Evolutionary conservation across 1,284 basidiomycete species (phyloP), one percentile per base, ranked within the genome.

Genomic region (Puccinia triticina): DNA sequence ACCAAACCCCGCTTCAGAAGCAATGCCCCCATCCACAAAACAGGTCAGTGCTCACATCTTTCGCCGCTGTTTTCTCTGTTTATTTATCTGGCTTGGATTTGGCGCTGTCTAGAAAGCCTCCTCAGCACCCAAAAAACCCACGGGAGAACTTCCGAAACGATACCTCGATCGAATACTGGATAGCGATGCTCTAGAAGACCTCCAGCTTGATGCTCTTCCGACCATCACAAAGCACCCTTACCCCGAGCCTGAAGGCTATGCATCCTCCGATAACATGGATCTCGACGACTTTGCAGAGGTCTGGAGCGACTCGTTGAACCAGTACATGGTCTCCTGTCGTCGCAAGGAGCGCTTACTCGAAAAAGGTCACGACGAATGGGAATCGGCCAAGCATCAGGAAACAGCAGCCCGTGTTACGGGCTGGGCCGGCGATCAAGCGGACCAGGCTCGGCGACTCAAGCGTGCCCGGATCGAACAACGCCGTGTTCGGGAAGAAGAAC

Each of bases 201-300:
- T 82, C 40, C 73, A 69, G n/a, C 14, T 73, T 3, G 50, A 82
- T 48, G 74, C 64, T 12, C 72, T 82, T 29, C 81, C 81, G 16
- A 26, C 64, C 37, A 67, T 82, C 21, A 43, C 71, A 8, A 67
- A 53, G 32, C 81, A 82, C 69, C 81, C 81, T 23, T 82, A 82
- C 57, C 81, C 81, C 2, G 40, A 75, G 32, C 73, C 81, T 8
- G 71, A 82, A 43, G 81, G 73, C 16, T 82, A 82, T 64, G 81
- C 46, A 23, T 82, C 81, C 18, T 82, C 81, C 12, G 81, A 82
- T 71, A 61, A 32, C 50, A 50, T 82, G 59, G 81, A 82, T 71
- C 73, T 82, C n/a, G 81, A 82, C 55, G 73, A 82, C 21, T 82
- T 82, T 69, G 64, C 73, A n/a, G 81, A 82, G 34, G 73, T 82